A percentile compares a stretch with the other conserved stretches of the same genome.
Evolutionary conservation across 164 flowering plant genomes (phyloP).

Genomic region (Platanus orientalis): DNA sequence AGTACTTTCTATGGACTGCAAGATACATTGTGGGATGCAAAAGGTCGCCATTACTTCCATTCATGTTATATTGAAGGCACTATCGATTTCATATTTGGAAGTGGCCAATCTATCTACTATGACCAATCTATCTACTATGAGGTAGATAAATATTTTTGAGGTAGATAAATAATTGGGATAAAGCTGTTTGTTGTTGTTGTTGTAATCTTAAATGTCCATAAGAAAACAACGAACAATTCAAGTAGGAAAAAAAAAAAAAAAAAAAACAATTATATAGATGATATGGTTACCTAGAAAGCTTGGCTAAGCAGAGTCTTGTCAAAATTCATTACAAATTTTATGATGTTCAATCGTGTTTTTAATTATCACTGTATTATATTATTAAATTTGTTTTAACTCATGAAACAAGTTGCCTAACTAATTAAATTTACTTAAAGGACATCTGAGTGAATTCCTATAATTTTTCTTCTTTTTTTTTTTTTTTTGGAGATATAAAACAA

Average conservation of each 20-base stretch:
- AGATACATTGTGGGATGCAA: not conserved
- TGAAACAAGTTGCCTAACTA: not conserved
- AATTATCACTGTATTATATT: not conserved
- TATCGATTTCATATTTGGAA: slow-evolving; percentile 5
- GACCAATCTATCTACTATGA: not conserved
- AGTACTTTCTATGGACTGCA: slow-evolving; percentile 1
- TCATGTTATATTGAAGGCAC: not conserved
- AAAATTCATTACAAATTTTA: no score
- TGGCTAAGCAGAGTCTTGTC: no score
- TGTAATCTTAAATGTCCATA: no score
- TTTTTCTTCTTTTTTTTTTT: no score
- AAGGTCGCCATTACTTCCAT: slow-evolving; percentile 3
- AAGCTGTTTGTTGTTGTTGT: no score
- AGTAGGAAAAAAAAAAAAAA: no score
- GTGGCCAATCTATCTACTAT: not conserved
- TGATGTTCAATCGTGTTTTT: no score
- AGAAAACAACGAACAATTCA: no score
- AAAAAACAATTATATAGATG: no score
- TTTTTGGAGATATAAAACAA: no score
- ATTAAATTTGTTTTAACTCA: not conserved
- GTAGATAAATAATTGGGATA: no score
- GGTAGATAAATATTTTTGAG: no score
- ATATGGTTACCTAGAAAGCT: not conserved
- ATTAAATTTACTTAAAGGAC: not conserved
- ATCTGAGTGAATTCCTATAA: not conserved